A percentile compares a stretch with the other conserved stretches of the same genome.
Conservation (phyloP, 148 eudicot genomes). For the Silene latifolia region DNA sequence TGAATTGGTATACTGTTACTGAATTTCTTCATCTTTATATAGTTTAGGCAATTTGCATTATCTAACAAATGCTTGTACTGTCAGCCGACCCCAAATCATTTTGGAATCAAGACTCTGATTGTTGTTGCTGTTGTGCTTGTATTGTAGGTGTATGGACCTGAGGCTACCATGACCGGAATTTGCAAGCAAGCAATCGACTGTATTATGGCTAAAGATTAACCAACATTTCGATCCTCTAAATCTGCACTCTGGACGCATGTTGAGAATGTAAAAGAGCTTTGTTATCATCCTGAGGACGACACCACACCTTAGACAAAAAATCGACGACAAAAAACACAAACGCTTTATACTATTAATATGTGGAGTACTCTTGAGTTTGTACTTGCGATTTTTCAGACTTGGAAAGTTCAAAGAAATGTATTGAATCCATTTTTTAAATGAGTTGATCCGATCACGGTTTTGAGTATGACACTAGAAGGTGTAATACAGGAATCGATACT, state of each 20-base stretch:
- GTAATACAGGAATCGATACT: too few relatives aligned
- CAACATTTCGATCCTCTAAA: neutral
- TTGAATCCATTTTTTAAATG: too few relatives aligned
- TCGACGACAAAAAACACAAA: neutral
- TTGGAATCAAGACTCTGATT: too few relatives aligned
- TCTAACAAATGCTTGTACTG: neutral
- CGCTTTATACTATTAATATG: neutral
- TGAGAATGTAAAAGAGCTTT: slow-evolving; percentile 4
- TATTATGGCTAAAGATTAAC: slow-evolving; percentile 31
- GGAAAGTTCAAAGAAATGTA: neutral
- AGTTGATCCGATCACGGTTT: neutral
- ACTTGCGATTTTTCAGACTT: neutral
- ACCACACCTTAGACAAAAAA: neutral
- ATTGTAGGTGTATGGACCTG: slow-evolving; percentile 68
- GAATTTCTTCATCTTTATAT: too few relatives aligned
- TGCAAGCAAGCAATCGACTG: slow-evolving; percentile 77
- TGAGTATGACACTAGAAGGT: neutral
- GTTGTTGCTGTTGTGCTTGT: too few relatives aligned
- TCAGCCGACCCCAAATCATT: too few relatives aligned
- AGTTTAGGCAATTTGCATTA: neutral
- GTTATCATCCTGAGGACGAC: neutral
- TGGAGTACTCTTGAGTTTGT: neutral
- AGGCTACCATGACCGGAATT: slow-evolving; percentile 81
- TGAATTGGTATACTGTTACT: neutral
- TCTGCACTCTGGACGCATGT: neutral